Evolutionary conservation across 1,139 yeast species (phyloP).

Genomic region (Zygosaccharomyces sapae): DNA sequence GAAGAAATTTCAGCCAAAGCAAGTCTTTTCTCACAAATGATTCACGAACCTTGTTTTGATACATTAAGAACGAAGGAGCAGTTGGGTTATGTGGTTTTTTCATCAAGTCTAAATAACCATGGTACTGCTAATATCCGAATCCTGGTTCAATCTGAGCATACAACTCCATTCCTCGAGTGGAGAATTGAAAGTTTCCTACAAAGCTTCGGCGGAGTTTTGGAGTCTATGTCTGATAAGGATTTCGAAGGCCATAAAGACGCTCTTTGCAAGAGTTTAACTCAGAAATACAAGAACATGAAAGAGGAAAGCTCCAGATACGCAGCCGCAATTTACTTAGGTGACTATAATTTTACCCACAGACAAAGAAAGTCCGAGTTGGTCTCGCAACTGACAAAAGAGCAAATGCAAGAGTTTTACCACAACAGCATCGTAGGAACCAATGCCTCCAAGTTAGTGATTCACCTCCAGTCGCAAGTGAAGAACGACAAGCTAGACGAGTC

Average conservation of each 20-base stretch:
- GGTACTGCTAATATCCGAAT: constrained; percentile 74
- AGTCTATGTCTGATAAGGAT: constrained; percentile 52
- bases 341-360: constrained; percentile 63
- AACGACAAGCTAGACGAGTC: constrained; percentile 28
- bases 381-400: constrained; percentile 49
- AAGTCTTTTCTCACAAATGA: constrained; percentile 65
- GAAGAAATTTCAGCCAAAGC: constrained; percentile 45
- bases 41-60: constrained; percentile 84
- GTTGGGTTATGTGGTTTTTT: constrained; percentile 83
- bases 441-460: constrained; percentile 55
- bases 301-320: constrained; percentile 72
- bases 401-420: constrained; percentile 55
- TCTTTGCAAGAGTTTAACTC: constrained; percentile 58
- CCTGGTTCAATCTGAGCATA: constrained; percentile 81
- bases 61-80: constrained; percentile 91
- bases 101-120: constrained; percentile 64
- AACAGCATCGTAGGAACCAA: constrained; percentile 42
- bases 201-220: constrained; percentile 37
- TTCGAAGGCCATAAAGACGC: constrained; percentile 68
- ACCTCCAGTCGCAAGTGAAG: constrained; percentile 58
- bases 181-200: constrained; percentile 67
- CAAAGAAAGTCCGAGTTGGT: constrained; percentile 56
- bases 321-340: constrained; percentile 67
- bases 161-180: constrained; percentile 67
- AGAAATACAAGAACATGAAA: constrained; percentile 67